A percentile compares a stretch with the other conserved stretches of the same genome.
Conservation (phyloP, 225 moss, liverwort and hornwort species). For the Ulota crispa region DNA sequence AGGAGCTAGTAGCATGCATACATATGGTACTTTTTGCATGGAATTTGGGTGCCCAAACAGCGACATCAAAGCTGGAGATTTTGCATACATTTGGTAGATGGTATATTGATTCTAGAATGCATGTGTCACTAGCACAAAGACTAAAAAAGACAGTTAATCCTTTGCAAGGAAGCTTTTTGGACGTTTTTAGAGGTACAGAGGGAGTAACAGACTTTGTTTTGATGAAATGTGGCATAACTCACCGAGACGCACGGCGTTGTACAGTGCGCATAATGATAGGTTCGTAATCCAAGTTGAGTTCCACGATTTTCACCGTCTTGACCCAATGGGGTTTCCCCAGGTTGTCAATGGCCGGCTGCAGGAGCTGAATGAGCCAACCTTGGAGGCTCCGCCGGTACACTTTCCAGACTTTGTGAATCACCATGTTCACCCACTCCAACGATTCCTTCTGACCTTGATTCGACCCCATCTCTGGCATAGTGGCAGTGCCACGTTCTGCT, state of each 20-base stretch:
- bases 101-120: too few relatives aligned
- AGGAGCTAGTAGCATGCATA: too few relatives aligned
- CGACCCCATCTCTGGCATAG: slow-evolving; percentile 85
- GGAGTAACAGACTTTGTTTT: too few relatives aligned
- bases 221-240: slow-evolving; percentile 8
- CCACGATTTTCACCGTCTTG: slow-evolving; percentile 83
- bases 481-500: slow-evolving; percentile 76
- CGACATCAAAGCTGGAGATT: too few relatives aligned
- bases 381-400: slow-evolving; percentile 89
- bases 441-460: slow-evolving; percentile 93
- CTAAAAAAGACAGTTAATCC: too few relatives aligned
- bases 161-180: too few relatives aligned
- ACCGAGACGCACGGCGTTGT: slow-evolving; percentile 84
- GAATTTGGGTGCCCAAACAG: too few relatives aligned
- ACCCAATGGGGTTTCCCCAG: slow-evolving; percentile 87
- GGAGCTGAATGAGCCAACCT: slow-evolving; percentile 73
- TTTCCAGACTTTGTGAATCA: slow-evolving; percentile 95
- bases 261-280: slow-evolving; percentile 88
- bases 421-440: slow-evolving; percentile 98
- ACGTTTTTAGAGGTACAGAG: slow-evolving; percentile 15
- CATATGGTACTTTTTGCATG: too few relatives aligned
- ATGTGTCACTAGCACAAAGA: too few relatives aligned
- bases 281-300: slow-evolving; percentile 89
- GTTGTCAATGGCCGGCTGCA: slow-evolving; percentile 96
- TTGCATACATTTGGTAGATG: too few relatives aligned